These are phyloP conservation scores for Blepharisma japonicum DNA, from an alignment of 73 alveolate species.

Conservation along the genomic window DNA sequence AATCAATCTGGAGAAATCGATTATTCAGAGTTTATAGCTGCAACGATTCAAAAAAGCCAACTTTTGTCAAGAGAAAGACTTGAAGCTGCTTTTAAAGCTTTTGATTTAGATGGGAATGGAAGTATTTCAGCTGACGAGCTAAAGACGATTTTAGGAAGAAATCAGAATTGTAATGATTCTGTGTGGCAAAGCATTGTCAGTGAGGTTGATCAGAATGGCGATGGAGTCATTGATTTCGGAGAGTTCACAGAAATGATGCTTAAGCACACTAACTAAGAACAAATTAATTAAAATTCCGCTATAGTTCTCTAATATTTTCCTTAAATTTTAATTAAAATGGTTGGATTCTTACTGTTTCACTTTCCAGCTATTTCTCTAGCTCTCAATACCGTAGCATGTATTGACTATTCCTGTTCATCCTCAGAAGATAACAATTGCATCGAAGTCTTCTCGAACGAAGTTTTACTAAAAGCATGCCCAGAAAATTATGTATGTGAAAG, in stretches of 20 bases:
- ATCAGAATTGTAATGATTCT: constrained; percentile 36
- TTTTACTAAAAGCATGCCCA: too few species aligned
- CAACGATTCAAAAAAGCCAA: constrained; percentile 40
- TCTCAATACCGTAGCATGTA: too few species aligned
- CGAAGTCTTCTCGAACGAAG: too few species aligned
- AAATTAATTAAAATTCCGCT: constrained; percentile 7
- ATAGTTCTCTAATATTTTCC: not conserved
- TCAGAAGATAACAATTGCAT: too few species aligned
- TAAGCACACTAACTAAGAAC: too few species aligned
- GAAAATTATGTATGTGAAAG: too few species aligned
- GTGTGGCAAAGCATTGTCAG: constrained; percentile 58
- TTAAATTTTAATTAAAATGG: too few species aligned
- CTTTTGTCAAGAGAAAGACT: constrained; percentile 37
- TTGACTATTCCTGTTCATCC: too few species aligned
- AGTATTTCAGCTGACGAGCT: constrained; percentile 50
- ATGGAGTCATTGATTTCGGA: constrained; percentile 64
- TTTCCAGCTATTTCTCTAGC: too few species aligned
- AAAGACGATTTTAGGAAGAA: constrained; percentile 52
- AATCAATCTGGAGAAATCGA: constrained; percentile 53
- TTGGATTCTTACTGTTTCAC: too few species aligned
- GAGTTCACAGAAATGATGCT: constrained; percentile 64
- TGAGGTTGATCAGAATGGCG: constrained; percentile 69
- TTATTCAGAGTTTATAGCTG: constrained; percentile 54
- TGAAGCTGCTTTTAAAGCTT: constrained; percentile 44
- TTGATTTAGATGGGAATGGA: constrained; percentile 67